These are phyloP conservation scores for Hemileccinum rubropunctum DNA, from an alignment of 768 basidiomycete genomes.

Conservation along the genomic window DNA sequence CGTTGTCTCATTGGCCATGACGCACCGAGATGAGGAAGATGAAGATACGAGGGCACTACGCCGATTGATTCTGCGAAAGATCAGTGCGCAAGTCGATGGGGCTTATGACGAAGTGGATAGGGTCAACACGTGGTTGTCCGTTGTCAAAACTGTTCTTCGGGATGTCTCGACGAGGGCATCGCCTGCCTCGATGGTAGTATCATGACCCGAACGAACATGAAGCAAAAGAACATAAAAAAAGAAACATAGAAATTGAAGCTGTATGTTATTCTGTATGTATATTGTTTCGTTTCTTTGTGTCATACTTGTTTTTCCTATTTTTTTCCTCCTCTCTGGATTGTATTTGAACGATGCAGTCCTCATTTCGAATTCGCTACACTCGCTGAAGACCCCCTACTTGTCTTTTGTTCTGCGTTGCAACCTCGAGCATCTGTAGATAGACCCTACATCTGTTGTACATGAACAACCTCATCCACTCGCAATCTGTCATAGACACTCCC, in stretches of 20 bases:
- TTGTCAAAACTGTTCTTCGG: constrained; percentile 61
- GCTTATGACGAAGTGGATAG: constrained; percentile 66
- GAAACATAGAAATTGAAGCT: constrained; percentile 7
- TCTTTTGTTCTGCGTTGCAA: constrained; percentile 3
- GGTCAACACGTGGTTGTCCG: constrained; percentile 54
- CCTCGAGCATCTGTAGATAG: constrained; percentile 20
- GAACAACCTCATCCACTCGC: constrained; percentile 1
- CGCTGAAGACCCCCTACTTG: neutral
- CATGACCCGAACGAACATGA: constrained; percentile 11
- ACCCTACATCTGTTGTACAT: constrained; percentile 8
- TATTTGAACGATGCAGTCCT: neutral
- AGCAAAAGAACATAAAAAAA: neutral
- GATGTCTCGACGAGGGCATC: constrained; percentile 41
- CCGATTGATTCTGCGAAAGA: constrained; percentile 62
- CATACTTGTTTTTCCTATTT: constrained; percentile 1
- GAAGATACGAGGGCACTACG: constrained; percentile 63
- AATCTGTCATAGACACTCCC: constrained; percentile 3
- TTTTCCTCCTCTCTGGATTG: neutral
- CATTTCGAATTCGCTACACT: neutral
- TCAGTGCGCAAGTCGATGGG: constrained; percentile 53
- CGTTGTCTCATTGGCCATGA: constrained; percentile 45
- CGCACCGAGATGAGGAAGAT: constrained; percentile 54
- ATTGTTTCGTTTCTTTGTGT: constrained; percentile 12
- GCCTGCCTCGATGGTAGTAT: constrained; percentile 2
- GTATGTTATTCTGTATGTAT: constrained; percentile 36